These are phyloP conservation scores for Debaryomyces castellii DNA, from an alignment of 805 yeast genomes.

Conservation along the genomic window DNA sequence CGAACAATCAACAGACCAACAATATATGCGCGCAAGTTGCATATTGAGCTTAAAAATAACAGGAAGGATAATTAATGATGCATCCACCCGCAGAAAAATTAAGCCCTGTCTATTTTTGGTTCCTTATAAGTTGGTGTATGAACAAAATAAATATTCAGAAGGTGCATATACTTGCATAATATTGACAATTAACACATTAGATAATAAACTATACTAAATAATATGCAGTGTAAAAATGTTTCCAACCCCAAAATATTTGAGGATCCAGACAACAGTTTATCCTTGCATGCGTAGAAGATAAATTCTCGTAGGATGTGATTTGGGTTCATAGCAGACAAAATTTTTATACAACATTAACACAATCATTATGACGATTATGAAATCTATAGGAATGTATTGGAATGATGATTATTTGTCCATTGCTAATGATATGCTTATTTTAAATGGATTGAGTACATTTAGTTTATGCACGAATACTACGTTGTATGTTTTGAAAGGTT, in stretches of 20 bases:
- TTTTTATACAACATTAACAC: no score
- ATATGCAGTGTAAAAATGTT: background rate
- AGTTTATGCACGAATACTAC: no score
- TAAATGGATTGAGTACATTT: no score
- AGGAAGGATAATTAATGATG: background rate
- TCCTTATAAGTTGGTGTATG: background rate
- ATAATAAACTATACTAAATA: background rate
- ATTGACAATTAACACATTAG: no score
- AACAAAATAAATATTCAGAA: no score
- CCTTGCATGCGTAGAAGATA: background rate
- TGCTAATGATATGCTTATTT: no score
- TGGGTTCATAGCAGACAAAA: background rate
- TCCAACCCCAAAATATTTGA: background rate
- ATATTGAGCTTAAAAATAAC: background rate
- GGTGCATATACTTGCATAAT: background rate
- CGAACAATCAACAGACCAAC: background rate
- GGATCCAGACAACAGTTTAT: background rate
- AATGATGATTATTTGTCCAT: no score
- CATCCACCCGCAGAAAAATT: background rate
- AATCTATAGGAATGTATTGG: no score
- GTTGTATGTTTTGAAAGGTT: no score
- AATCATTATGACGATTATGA: no score
- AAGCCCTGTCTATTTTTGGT: background rate
- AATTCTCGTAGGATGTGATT: background rate
- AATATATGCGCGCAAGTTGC: background rate